Percentiles rank a stretch among this genome's conserved stretches.
Conservation (phyloP, 495 filamentous ascomycete genomes). For the Aspergillus panamensis region DNA sequence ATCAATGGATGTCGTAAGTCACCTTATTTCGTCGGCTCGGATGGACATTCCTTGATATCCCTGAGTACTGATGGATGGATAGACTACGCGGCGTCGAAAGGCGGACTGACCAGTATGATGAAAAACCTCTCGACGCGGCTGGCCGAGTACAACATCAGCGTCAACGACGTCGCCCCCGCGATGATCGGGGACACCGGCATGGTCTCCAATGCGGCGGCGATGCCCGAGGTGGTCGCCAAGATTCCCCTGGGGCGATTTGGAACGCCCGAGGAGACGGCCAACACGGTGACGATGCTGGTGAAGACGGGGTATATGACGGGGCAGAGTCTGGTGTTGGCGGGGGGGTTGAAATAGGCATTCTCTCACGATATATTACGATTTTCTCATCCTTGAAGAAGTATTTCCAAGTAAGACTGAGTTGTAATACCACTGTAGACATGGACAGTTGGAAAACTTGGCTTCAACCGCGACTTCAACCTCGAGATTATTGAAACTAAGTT, state of each 20-base stretch:
- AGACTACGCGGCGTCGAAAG: constrained; percentile 67
- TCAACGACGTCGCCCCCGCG: constrained; percentile 72
- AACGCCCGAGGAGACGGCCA: constrained; percentile 62
- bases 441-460: too few species aligned
- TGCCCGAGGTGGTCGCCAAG: constrained; percentile 49
- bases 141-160: constrained; percentile 62
- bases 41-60: too few species aligned
- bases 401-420: too few species aligned
- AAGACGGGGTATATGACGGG: constrained; percentile 69
- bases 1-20: constrained; percentile 61
- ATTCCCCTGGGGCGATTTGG: constrained; percentile 65
- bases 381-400: too few species aligned
- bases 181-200: constrained; percentile 69
- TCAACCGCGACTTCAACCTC: too few species aligned
- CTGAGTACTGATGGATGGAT: too few species aligned
- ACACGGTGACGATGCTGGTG: constrained; percentile 63
- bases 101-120: constrained; percentile 62
- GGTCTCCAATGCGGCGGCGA: constrained; percentile 55
- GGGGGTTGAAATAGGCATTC: constrained; percentile 47
- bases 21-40: too few species aligned
- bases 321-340: constrained; percentile 55
- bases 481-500: too few species aligned
- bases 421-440: too few species aligned
- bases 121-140: constrained; percentile 61
- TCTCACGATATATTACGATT: too few species aligned